Evolutionary conservation across 768 basidiomycete genomes (phyloP), one percentile per base, ranked within the genome.

Genomic region (Russula emetica): DNA sequence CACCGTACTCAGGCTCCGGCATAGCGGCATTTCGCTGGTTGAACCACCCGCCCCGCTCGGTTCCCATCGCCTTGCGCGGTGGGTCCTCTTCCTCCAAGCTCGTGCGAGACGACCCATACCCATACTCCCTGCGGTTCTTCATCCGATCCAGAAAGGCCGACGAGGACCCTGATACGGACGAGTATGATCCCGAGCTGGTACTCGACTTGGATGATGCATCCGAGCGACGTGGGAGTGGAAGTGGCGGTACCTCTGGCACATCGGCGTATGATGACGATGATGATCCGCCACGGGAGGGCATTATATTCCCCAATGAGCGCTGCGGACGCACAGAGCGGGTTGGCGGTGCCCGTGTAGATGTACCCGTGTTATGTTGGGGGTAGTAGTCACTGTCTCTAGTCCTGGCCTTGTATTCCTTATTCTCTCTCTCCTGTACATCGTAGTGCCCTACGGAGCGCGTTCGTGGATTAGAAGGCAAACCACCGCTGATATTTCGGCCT

Each of bases 81-180:
- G 52, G 34, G 34, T 71, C 69, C 38, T 76, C 75, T n/a, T 80
- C 77, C 34, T 78, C 79, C n/a, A 79, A 61, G 67, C 78, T 81
- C 36, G 79, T 79, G 47, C 75, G 73, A 2, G 80, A 79, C 7
- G 71, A 58, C 44, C 30, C 56, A 47, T 30, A 57, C 56, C 24
- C 62, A 63, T 76, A 74, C 40, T 75, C 74, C 4, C 71, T 49
- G 8, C 61, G 47, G 24, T 30, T 55, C 36, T 72, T 75, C 69
- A 76, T 73, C 58, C 78, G 71, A 40, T 76, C 75, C 59, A 77
- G 73, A n/a, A 78, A 70, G 8, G 78, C 74, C 2, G 76, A 77
- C 42, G 53, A 47, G 13, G 67, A 69, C 16, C 28, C 56, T 13
- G 55, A 45, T 10, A 26, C 28, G 3, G 72, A 67, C 7, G 74